Evolutionary conservation across 306 rosid species (phyloP).

Genomic region (Dryas octopetala): DNA sequence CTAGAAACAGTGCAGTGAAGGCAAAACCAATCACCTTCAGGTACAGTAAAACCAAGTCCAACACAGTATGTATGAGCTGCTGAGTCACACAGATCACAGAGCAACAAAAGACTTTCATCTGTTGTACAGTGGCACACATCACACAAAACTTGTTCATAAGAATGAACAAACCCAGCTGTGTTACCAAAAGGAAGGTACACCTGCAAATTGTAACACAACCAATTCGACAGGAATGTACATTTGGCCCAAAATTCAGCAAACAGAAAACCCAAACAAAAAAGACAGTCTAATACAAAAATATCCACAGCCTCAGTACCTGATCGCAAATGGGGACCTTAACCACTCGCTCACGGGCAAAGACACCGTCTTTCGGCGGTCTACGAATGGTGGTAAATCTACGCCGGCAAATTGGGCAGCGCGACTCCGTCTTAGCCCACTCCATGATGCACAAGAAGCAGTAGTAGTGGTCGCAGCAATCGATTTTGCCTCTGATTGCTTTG

Average conservation of each 20-base stretch:
- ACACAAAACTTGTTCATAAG: conserved; percentile 49
- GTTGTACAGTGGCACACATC: conserved; percentile 39
- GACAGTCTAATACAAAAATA: no score
- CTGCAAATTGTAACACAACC: conserved; percentile 31
- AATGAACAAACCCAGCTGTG: conserved; percentile 37
- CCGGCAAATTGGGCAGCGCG: conserved; percentile 78
- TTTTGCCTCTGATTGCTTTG: conserved; percentile 50
- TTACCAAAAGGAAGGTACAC: conserved; percentile 41
- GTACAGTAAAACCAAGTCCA: conserved; percentile 68
- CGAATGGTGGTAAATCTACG: conserved; percentile 66
- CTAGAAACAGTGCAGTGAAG: conserved; percentile 49
- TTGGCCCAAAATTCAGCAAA: neutral
- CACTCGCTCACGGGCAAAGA: conserved; percentile 39
- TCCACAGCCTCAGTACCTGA: conserved; percentile 42
- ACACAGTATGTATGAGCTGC: conserved; percentile 79
- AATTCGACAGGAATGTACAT: neutral
- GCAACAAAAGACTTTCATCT: conserved; percentile 58
- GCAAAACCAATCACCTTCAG: conserved; percentile 94
- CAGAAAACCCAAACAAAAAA: neutral
- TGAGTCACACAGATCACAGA: conserved; percentile 71
- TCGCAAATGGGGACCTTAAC: conserved; percentile 62
- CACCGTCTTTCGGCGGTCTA: conserved; percentile 39
- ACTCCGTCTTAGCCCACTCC: conserved; percentile 81
- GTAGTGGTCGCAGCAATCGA: conserved; percentile 71
- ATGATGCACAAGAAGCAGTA: conserved; percentile 80